These are phyloP conservation scores for Penicillium goetzii DNA, from an alignment of 495 filamentous ascomycete species.

Conservation along the genomic window DNA sequence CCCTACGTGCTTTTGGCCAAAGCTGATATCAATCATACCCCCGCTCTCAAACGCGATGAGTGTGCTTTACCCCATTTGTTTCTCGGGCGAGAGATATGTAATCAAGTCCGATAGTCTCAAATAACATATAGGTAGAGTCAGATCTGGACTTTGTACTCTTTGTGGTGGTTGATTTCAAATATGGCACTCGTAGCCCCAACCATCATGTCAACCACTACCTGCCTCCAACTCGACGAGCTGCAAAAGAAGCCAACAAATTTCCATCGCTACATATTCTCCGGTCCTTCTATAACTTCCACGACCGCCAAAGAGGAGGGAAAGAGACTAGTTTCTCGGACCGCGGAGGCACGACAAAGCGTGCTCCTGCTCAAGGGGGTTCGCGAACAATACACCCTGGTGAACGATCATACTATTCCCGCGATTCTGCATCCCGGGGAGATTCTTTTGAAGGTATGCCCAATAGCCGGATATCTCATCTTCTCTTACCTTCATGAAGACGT, in stretches of 20 bases:
- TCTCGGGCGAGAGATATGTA: slow-evolving; percentile 34
- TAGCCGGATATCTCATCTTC: background rate
- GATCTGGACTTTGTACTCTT: background rate
- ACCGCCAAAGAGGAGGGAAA: slow-evolving; percentile 12
- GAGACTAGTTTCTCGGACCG: background rate
- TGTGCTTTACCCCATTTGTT: slow-evolving; percentile 19
- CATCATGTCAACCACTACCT: slow-evolving; percentile 38
- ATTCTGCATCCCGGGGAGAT: slow-evolving; percentile 53
- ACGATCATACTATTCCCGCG: slow-evolving; percentile 54
- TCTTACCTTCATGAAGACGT: background rate
- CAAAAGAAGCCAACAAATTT: slow-evolving; percentile 23
- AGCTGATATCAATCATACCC: slow-evolving; percentile 24
- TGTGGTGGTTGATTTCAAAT: slow-evolving; percentile 6
- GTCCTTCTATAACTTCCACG: slow-evolving; percentile 3
- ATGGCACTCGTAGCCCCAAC: slow-evolving; percentile 25
- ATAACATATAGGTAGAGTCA: slow-evolving; percentile 26
- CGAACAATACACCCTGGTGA: slow-evolving; percentile 47
- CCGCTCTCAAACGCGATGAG: slow-evolving; percentile 22
- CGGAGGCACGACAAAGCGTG: slow-evolving; percentile 34
- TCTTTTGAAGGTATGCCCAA: slow-evolving; percentile 50
- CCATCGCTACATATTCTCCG: slow-evolving; percentile 21
- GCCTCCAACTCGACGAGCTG: slow-evolving; percentile 29
- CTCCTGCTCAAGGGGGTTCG: slow-evolving; percentile 41
- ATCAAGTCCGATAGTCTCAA: slow-evolving; percentile 7
- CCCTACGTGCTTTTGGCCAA: slow-evolving; percentile 26